phyloP scores from a whole-genome alignment of 73 alveolate genomes.

The Paramecium primaurelia region DNA sequence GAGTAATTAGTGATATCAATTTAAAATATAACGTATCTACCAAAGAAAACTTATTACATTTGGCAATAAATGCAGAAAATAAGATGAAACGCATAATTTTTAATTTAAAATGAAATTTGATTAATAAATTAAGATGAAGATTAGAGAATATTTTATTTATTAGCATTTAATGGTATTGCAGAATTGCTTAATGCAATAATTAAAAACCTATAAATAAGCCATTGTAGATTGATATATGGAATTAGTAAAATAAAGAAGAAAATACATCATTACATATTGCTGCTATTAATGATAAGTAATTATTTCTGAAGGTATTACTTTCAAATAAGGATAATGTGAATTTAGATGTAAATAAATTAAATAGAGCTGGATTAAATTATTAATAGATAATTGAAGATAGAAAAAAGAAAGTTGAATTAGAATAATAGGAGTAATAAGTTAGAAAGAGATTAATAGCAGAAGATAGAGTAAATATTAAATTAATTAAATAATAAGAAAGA shows the following conservation, averaged over 20 bases:
- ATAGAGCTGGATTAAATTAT: neutral
- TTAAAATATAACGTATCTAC: neutral
- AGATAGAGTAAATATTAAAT: neutral
- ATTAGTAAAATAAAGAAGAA: conserved; percentile 3
- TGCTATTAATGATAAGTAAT: neutral
- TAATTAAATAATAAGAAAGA: neutral
- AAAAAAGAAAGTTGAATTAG: neutral
- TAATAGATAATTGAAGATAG: neutral
- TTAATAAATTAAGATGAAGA: neutral
- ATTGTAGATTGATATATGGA: neutral
- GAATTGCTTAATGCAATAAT: neutral
- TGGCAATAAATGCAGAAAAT: neutral
- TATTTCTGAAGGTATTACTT: neutral
- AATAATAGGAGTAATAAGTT: neutral
- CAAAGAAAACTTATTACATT: neutral
- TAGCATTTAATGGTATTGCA: neutral
- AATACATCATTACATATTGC: conserved; percentile 16
- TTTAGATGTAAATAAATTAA: neutral
- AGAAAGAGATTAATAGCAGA: neutral
- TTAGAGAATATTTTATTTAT: neutral
- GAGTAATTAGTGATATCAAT: neutral
- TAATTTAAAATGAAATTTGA: neutral
- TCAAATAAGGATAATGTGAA: neutral
- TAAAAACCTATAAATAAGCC: neutral
- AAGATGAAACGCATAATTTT: neutral